Conservation (phyloP, 371 early-diverging fungal species). For the Circinella minor region DNA sequence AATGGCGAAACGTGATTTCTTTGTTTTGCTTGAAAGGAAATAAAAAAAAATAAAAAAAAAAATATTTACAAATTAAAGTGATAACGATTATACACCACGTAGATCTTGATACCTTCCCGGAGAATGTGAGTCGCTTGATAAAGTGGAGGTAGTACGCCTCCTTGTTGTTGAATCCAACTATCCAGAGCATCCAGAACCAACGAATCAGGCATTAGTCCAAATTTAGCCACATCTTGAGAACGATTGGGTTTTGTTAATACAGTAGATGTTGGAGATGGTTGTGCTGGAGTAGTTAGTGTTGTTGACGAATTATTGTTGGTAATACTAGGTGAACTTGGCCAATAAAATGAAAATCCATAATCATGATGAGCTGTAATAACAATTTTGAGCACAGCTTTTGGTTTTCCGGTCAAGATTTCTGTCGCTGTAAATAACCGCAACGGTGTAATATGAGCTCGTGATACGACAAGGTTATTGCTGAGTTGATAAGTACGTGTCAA, state of each 20-base stretch:
- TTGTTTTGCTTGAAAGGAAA: not conserved
- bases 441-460: constrained; percentile 20
- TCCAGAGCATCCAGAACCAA: constrained; percentile 18
- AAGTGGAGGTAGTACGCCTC: constrained; percentile 18
- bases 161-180: constrained; percentile 20
- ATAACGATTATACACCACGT: constrained; percentile 26
- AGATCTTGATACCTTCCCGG: constrained; percentile 23
- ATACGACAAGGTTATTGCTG: constrained; percentile 22
- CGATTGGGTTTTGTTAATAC: not conserved
- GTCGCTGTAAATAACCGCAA: constrained; percentile 26
- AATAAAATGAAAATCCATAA: constrained; percentile 17
- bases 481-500: constrained; percentile 32
- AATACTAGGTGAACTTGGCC: constrained; percentile 13
- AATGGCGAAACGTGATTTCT: not conserved
- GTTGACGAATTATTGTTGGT: not conserved
- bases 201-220: constrained; percentile 15
- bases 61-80: constrained; percentile 14
- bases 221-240: constrained; percentile 12
- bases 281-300: no score
- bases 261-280: no score
- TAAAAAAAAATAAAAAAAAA: constrained; percentile 4
- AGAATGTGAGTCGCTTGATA: constrained; percentile 21
- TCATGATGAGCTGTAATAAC: constrained; percentile 11
- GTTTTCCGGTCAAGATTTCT: constrained; percentile 18
- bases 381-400: constrained; percentile 25